These are phyloP conservation scores for Trametes sanguinea DNA, from an alignment of 768 basidiomycete species.

Conservation along the genomic window DNA sequence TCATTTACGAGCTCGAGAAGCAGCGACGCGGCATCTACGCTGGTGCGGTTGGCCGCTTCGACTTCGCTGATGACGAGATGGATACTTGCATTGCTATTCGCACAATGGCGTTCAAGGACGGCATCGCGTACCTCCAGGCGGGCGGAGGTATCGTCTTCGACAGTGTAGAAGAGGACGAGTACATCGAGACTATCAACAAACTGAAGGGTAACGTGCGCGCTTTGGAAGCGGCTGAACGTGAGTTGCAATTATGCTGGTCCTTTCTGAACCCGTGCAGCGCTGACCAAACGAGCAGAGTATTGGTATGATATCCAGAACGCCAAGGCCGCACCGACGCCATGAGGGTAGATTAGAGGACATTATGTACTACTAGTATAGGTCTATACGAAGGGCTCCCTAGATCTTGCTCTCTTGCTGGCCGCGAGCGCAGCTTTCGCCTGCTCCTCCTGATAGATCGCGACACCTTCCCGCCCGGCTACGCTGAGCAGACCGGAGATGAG, in stretches of 20 bases:
- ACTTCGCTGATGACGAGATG: conserved; percentile 93
- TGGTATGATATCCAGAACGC: conserved; percentile 66
- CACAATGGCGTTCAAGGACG: conserved; percentile 96
- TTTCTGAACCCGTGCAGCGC: neutral
- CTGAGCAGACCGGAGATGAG: conserved; percentile 88
- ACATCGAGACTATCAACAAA: conserved; percentile 94
- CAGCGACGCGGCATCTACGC: conserved; percentile 94
- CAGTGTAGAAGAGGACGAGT: conserved; percentile 97
- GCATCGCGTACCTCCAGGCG: conserved; percentile 89
- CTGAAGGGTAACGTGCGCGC: conserved; percentile 84
- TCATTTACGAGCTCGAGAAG: conserved; percentile 82
- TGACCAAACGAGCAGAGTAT: conserved; percentile 50
- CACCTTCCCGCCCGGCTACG: conserved; percentile 81
- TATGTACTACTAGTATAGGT: conserved; percentile 20
- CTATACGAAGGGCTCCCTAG: conserved; percentile 13
- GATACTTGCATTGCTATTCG: conserved; percentile 99
- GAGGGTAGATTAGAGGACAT: conserved; percentile 20
- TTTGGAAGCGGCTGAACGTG: conserved; percentile 85
- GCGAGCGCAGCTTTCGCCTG: conserved; percentile 18
- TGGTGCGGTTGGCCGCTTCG: conserved; percentile 96
- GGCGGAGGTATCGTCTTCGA: conserved; percentile 98
- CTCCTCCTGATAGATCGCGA: conserved; percentile 45
- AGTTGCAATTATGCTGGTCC: conserved; percentile 34
- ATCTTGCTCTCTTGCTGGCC: conserved; percentile 14
- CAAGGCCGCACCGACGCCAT: conserved; percentile 8